Conservation (phyloP, 1,284 basidiomycete genomes). For the Sporisorium scitamineum region DNA sequence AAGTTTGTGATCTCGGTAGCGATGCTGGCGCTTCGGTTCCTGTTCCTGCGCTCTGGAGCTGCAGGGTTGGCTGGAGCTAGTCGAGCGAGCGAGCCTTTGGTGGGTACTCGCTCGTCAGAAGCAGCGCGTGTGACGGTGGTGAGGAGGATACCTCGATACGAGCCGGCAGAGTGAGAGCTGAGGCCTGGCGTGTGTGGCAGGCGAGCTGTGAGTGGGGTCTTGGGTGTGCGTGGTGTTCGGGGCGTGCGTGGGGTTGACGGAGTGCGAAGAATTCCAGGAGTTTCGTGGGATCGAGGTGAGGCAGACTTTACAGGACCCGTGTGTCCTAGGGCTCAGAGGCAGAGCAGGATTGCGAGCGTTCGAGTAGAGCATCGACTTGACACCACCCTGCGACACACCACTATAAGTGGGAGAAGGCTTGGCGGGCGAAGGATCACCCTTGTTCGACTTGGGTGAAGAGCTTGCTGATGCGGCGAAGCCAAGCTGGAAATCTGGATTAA, state of each 20-base stretch:
- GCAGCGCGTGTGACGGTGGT: constrained; percentile 27
- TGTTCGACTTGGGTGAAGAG: constrained; percentile 3
- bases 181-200: constrained; percentile 16
- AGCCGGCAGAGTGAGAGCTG: not conserved
- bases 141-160: constrained; percentile 33
- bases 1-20: constrained; percentile 24
- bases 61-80: not conserved
- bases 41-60: not conserved
- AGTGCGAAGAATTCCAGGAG: not conserved
- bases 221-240: constrained; percentile 6
- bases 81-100: not conserved
- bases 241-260: constrained; percentile 16
- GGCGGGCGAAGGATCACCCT: constrained; percentile 8
- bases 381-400: constrained; percentile 15
- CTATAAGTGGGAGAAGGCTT: constrained; percentile 30
- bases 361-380: constrained; percentile 32
- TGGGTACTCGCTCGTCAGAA: constrained; percentile 1
- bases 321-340: constrained; percentile 13
- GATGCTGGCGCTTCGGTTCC: constrained; percentile 26
- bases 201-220: constrained; percentile 18
- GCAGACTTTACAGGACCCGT: not conserved
- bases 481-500: constrained; percentile 29
- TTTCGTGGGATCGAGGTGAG: constrained; percentile 4
- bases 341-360: constrained; percentile 1
- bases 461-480: not conserved